Percentiles rank a stretch among this genome's conserved stretches.
These are phyloP conservation scores for Thermoascus crustaceus DNA, from an alignment of 2,329 filamentous ascomycete genomes.

Conservation along the genomic window DNA sequence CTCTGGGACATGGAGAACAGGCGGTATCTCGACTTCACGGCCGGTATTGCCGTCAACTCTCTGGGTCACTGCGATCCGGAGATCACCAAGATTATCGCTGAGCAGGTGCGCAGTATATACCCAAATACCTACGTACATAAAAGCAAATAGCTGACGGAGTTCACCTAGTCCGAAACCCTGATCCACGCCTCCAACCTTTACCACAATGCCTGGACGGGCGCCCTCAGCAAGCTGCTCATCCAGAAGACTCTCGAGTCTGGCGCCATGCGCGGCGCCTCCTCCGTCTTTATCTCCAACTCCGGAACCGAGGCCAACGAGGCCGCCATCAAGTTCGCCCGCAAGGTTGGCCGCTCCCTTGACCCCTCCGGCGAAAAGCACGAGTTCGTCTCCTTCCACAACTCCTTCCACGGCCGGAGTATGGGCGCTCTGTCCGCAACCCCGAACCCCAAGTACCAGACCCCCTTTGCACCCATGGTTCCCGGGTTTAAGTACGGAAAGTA, in stretches of 20 bases:
- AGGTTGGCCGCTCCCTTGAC: constrained; percentile 70
- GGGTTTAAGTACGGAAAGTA: constrained; percentile 81
- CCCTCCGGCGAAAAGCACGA: constrained; percentile 68
- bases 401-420: constrained; percentile 96
- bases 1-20: constrained; percentile 85
- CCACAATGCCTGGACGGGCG: constrained; percentile 91
- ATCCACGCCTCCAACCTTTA: constrained; percentile 94
- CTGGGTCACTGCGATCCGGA: constrained; percentile 84
- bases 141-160: constrained; percentile 16
- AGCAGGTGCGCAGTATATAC: constrained; percentile 54
- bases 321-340: constrained; percentile 92
- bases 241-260: constrained; percentile 71
- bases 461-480: constrained; percentile 90
- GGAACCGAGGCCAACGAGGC: constrained; percentile 97
- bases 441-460: constrained; percentile 94
- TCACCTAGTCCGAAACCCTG: constrained; percentile 55
- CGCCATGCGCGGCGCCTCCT: constrained; percentile 69
- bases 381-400: constrained; percentile 81
- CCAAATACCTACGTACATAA: constrained; percentile 3
- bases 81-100: constrained; percentile 63
- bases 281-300: constrained; percentile 92
- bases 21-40: constrained; percentile 87
- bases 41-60: constrained; percentile 90
- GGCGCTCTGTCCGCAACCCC: constrained; percentile 90
- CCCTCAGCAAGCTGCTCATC: constrained; percentile 76